Conservation (phyloP, 164 flowering plant species). For the Magnolia sinica region DNA sequence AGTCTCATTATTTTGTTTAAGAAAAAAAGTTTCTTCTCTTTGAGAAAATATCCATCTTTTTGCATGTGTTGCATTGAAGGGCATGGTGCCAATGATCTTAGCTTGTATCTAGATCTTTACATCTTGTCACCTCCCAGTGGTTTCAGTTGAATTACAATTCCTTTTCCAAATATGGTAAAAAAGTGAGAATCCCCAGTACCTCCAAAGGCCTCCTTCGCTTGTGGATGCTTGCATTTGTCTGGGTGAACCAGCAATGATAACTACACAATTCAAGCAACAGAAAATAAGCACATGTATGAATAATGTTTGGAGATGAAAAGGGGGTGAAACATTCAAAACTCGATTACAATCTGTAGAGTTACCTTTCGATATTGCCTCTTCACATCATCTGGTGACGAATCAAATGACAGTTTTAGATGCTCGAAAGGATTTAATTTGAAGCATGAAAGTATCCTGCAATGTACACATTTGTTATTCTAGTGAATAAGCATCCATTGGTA, state of each 20-base stretch:
- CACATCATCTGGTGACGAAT: slow-evolving; percentile 67
- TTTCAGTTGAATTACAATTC: too few relatives aligned
- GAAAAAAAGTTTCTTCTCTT: too few relatives aligned
- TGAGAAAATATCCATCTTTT: too few relatives aligned
- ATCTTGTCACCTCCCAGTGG: too few relatives aligned
- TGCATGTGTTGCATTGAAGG: too few relatives aligned
- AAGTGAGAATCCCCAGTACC: background rate
- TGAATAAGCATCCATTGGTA: background rate
- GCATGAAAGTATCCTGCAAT: slow-evolving; percentile 87
- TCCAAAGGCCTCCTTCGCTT: slow-evolving; percentile 95
- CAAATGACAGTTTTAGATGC: slow-evolving; percentile 75
- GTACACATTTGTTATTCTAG: background rate
- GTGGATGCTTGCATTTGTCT: slow-evolving; percentile 99
- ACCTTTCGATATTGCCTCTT: slow-evolving; percentile 98
- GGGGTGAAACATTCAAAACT: background rate
- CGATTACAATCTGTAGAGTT: slow-evolving; percentile 1
- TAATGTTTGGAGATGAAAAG: background rate
- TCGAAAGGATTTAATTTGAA: slow-evolving; percentile 96
- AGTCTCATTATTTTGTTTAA: too few relatives aligned
- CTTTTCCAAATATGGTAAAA: background rate
- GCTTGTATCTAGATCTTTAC: too few relatives aligned
- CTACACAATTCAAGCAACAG: slow-evolving; percentile 31
- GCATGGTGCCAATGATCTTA: too few relatives aligned
- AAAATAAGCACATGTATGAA: slow-evolving; percentile 2
- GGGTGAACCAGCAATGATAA: slow-evolving; percentile 95